Evolutionary conservation across 2,329 filamentous ascomycete species (phyloP), one percentile per base, ranked within the genome.

Genomic region (Xylaria sp.): DNA sequence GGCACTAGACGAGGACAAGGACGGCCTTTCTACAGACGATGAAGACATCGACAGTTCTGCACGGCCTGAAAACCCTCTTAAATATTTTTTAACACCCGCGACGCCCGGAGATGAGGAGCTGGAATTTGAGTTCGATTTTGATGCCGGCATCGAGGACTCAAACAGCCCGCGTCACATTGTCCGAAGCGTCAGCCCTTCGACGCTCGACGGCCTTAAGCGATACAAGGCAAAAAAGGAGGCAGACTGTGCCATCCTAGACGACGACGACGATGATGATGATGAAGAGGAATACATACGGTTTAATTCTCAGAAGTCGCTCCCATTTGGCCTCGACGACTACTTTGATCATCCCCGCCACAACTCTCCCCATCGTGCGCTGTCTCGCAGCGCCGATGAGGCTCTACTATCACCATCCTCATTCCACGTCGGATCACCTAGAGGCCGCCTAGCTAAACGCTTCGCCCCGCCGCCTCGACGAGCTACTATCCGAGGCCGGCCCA

Each of bases 131-230:
- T 79, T 81, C 64, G 73, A 77, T 51, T 81, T 85, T 67, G 83
- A 86, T 69, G 84, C 84, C 37, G 83, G 84, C 57, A 87, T 87
- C 70, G 83, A 86, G 69, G 79, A 83, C 66, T 71, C 76, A 55
- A 79, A 75, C 60, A 76, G 77, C 3, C 80, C 81, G 3, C 71
- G 74, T 27, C 78, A 80, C 15, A 77, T 81, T 40, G 75, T 85
- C 54, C 80, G 84, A 63, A 85, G 81, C 66, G 79, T 87, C 61
- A 86, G 83, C 69, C 84, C 84, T 2, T 86, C 84, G 0, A 83
- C 78, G 29, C 81, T 87, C 31, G 80, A 80, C 23, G 81, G 82
- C 3, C 79, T 85, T 15, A 77, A 78, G 57, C 71, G 73, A 21
- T 77, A 79, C 61, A 82, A 79, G 69, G 72, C 79, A 4, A 74